phyloP scores from a whole-genome alignment of 169 alveolate species.

The Plasmodium falciparum region DNA sequence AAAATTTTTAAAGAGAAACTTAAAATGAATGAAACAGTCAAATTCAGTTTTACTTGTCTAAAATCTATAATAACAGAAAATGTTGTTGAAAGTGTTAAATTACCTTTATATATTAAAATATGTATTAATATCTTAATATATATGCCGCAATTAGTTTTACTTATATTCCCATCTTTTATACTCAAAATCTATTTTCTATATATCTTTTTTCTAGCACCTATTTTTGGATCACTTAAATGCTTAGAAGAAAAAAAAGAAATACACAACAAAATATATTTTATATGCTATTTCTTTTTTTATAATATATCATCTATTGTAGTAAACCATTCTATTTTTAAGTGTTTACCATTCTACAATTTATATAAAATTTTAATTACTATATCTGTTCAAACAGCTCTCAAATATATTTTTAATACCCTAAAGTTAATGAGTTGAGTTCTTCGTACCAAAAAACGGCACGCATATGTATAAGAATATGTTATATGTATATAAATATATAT shows the following conservation, averaged over 20 bases:
- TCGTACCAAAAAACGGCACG: too few species aligned
- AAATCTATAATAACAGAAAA: slow-evolving; percentile 61
- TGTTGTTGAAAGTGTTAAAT: slow-evolving; percentile 53
- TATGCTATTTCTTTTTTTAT: slow-evolving; percentile 61
- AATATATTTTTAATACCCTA: slow-evolving; percentile 42
- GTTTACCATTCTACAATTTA: slow-evolving; percentile 63
- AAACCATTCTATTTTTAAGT: slow-evolving; percentile 64
- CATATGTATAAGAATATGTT: too few species aligned
- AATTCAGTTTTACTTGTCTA: slow-evolving; percentile 38
- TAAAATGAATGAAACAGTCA: slow-evolving; percentile 66
- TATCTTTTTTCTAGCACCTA: slow-evolving; percentile 61
- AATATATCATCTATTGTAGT: slow-evolving; percentile 54
- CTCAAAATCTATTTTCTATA: slow-evolving; percentile 55
- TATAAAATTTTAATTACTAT: slow-evolving; percentile 67
- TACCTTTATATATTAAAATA: slow-evolving; percentile 55
- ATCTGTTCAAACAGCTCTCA: slow-evolving; percentile 53
- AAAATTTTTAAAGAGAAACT: slow-evolving; percentile 37
- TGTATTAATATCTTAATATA: slow-evolving; percentile 45
- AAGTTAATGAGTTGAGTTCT: slow-evolving; percentile 7
- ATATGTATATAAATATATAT: too few species aligned
- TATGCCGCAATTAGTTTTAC: slow-evolving; percentile 55
- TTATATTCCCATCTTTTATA: slow-evolving; percentile 60
- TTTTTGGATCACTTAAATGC: slow-evolving; percentile 73
- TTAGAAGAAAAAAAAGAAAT: slow-evolving; percentile 52
- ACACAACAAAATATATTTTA: slow-evolving; percentile 55